Conservation (phyloP, 768 basidiomycete species). For the Tephrocybe sp. region DNA sequence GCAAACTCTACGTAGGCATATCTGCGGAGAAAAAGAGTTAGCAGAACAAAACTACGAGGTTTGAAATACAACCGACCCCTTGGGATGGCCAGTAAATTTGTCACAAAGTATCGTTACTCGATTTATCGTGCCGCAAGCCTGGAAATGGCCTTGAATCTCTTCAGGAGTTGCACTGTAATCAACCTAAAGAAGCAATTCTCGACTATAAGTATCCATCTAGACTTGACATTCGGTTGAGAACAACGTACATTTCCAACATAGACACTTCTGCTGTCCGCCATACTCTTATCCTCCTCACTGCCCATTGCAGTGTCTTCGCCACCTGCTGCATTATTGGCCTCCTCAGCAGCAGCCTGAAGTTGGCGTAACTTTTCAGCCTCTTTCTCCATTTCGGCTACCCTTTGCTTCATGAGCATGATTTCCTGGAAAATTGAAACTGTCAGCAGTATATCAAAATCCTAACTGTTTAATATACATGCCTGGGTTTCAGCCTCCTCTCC, state of each 20-base stretch:
- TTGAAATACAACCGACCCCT: constrained; percentile 62
- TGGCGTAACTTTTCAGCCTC: constrained; percentile 87
- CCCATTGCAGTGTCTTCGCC: constrained; percentile 56
- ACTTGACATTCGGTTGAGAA: constrained; percentile 11
- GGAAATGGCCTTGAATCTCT: constrained; percentile 97
- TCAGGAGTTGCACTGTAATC: constrained; percentile 97
- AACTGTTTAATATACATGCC: constrained; percentile 27
- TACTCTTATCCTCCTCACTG: constrained; percentile 80
- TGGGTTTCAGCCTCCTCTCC: constrained; percentile 64
- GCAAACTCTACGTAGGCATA: constrained; percentile 99
- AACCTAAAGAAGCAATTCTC: too few species aligned
- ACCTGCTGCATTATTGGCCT: constrained; percentile 46
- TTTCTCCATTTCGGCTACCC: constrained; percentile 90
- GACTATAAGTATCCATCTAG: neutral
- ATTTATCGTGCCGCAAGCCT: constrained; percentile 97
- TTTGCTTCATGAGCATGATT: constrained; percentile 86
- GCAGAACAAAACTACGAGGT: constrained; percentile 5
- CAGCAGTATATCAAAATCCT: constrained; percentile 11
- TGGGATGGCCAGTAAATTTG: constrained; percentile 99
- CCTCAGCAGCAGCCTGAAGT: constrained; percentile 75
- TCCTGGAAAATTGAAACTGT: constrained; percentile 48
- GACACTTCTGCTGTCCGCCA: constrained; percentile 82
- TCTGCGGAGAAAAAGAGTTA: constrained; percentile 35
- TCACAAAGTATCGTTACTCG: constrained; percentile 98
- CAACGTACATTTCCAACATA: constrained; percentile 94